These are phyloP conservation scores for Phaeosphaeriaceae sp. DNA, from an alignment of 2,329 filamentous ascomycete species.

Conservation along the genomic window DNA sequence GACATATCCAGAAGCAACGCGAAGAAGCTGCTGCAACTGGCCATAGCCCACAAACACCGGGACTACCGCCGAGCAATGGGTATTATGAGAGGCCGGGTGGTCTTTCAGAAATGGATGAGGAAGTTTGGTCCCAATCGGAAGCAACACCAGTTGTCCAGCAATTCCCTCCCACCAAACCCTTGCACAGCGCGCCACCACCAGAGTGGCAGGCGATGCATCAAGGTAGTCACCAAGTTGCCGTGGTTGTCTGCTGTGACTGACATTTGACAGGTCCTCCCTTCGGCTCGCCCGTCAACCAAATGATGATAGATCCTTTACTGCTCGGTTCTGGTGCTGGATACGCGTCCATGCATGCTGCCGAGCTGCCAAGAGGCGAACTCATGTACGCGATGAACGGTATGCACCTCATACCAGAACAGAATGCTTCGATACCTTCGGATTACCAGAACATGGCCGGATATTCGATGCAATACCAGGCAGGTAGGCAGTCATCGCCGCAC, in stretches of 20 bases:
- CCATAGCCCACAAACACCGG: constrained; percentile 34
- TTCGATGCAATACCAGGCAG: constrained; percentile 39
- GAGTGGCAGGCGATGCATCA: constrained; percentile 41
- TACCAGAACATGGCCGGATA: constrained; percentile 40
- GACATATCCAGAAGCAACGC: constrained; percentile 48
- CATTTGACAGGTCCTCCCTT: constrained; percentile 30
- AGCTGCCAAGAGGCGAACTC: constrained; percentile 42
- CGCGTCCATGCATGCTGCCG: constrained; percentile 36
- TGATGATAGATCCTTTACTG: constrained; percentile 47
- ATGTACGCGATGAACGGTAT: constrained; percentile 49
- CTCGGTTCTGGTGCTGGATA: constrained; percentile 40
- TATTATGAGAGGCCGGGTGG: constrained; percentile 37
- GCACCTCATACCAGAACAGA: constrained; percentile 38
- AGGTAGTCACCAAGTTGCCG: constrained; percentile 20
- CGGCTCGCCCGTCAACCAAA: constrained; percentile 41
- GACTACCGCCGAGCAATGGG: constrained; percentile 28
- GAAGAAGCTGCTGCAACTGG: constrained; percentile 41
- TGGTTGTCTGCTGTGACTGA: not conserved
- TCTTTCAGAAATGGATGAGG: constrained; percentile 45
- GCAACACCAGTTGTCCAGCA: constrained; percentile 44
- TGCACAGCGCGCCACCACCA: constrained; percentile 34
- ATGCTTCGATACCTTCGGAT: constrained; percentile 36
- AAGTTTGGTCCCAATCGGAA: constrained; percentile 46
- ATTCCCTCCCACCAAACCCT: constrained; percentile 33
- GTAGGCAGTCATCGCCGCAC: constrained; percentile 41